phyloP scores from a whole-genome alignment of 2,329 filamentous ascomycete genomes.

The Trichoderma polysporum region DNA sequence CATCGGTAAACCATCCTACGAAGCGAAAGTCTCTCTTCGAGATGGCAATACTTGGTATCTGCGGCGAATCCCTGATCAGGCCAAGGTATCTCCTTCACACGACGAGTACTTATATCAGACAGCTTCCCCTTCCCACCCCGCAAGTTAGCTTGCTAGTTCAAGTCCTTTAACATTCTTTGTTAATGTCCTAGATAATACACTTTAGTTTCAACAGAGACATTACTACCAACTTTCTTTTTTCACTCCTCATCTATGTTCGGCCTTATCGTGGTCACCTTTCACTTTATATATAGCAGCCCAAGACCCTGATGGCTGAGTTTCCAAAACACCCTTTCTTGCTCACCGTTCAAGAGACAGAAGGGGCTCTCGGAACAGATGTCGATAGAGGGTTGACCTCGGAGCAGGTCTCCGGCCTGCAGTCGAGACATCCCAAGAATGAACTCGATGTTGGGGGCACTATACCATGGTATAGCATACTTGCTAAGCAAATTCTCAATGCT shows the following conservation, averaged over 20 bases:
- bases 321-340: conserved; percentile 62
- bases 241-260: background rate
- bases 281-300: background rate
- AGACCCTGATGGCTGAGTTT: conserved; percentile 39
- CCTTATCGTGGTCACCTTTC: background rate
- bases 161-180: background rate
- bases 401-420: conserved; percentile 59
- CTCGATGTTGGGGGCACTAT: conserved; percentile 67
- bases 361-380: conserved; percentile 60
- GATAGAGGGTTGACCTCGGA: conserved; percentile 64
- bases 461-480: conserved; percentile 68
- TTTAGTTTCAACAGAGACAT: background rate
- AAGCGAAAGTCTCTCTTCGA: background rate
- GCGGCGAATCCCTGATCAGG: background rate
- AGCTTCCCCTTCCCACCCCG: background rate
- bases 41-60: background rate
- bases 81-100: background rate
- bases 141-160: background rate
- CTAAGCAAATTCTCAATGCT: conserved; percentile 73
- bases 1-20: background rate
- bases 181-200: background rate
- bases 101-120: conserved; percentile 12
- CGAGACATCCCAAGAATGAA: conserved; percentile 66
- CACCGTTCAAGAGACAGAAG: conserved; percentile 59
- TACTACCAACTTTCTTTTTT: background rate